Base-by-base conservation (phyloP, 768 basidiomycete species). In the Collybiopsis confluens region DNA sequence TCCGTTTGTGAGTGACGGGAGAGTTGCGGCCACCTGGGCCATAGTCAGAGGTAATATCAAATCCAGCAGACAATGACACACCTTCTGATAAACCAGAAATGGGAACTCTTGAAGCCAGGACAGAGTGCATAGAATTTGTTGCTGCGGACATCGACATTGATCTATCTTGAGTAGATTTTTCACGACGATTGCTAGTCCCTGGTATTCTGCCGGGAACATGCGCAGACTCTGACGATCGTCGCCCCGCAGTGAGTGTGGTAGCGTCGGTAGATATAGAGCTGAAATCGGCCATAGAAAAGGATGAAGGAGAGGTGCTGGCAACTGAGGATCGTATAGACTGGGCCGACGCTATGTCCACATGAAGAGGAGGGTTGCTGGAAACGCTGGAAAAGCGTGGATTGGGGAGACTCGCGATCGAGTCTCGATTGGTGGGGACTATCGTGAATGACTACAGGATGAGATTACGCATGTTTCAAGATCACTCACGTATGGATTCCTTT, bases 141-240 rank as follows among this genome's bases (percentile, higher is more conserved):
- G 81, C 73, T 13, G 86, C 80, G 27, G 87, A 88, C 75, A 90
- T 81, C 51, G 88, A 90, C 72, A 90, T 78, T 44, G 89, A 73
- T 26, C 90, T 82, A 70, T 91, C 88, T 59, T 86, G 85, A 3
- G 70, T 60, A 2, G 70, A 64, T 52, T 84, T 82, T 59, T 88
- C 84, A 44, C 84, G 79, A 53, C 82, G 81, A 56, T 78, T 73
- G 33, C 30, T 33, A 13, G 21, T 54, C 2, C 67, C 69, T 21
- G 68, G 57, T 44, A 74, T 65, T 30, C 74, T 77, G 6, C 30
- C 30, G 23, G 86, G 83, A 2, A 83, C 84, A 55, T 81, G 79
- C 21, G 77, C 60, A 8, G 89, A 88, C 57, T 92, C 90, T 5
- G 84, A 82, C 3, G 88, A 91, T 54, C 83, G 79, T 43, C 90